Conservation (phyloP, 2,329 filamentous ascomycete genomes). For the Aspergillus vadensis region DNA sequence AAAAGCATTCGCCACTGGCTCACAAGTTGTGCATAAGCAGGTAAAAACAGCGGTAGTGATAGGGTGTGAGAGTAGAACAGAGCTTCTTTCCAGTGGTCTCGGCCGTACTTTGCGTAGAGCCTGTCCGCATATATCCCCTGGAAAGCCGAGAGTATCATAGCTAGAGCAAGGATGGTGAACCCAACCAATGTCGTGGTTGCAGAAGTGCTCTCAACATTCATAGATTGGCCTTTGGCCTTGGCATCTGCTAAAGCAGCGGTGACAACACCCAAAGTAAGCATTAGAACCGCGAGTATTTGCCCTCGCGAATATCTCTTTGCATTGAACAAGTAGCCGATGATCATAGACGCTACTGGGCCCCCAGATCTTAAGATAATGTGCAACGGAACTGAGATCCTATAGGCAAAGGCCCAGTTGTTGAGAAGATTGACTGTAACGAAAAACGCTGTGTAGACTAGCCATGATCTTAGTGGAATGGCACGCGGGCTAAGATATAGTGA, state of each 20-base stretch:
- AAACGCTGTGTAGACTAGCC: slow-evolving; percentile 83
- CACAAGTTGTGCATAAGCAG: slow-evolving; percentile 38
- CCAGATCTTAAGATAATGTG: slow-evolving; percentile 96
- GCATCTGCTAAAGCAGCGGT: slow-evolving; percentile 89
- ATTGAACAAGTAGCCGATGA: slow-evolving; percentile 82
- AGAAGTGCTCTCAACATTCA: slow-evolving; percentile 23
- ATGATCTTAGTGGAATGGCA: slow-evolving; percentile 78
- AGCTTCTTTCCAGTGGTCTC: slow-evolving; percentile 86
- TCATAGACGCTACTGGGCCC: slow-evolving; percentile 92
- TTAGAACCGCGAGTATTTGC: slow-evolving; percentile 77
- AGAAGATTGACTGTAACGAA: slow-evolving; percentile 94
- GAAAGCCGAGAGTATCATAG: slow-evolving; percentile 85
- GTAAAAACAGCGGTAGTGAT: slow-evolving; percentile 49
- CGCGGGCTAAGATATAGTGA: slow-evolving; percentile 75
- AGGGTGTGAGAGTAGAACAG: slow-evolving; percentile 81
- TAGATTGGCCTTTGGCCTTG: slow-evolving; percentile 66
- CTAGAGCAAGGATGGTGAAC: slow-evolving; percentile 78
- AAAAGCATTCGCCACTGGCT: slow-evolving; percentile 40
- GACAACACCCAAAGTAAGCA: slow-evolving; percentile 84
- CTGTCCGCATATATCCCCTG: slow-evolving; percentile 96
- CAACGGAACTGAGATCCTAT: slow-evolving; percentile 91
- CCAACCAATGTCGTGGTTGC: slow-evolving; percentile 58
- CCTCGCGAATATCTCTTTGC: slow-evolving; percentile 74
- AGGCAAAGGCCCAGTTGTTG: slow-evolving; percentile 97
- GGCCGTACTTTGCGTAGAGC: slow-evolving; percentile 81